Percentiles rank a stretch among this genome's conserved stretches.
phyloP scores from a whole-genome alignment of 352 stramenopile genomes.

The Globisporangium yorkense region DNA sequence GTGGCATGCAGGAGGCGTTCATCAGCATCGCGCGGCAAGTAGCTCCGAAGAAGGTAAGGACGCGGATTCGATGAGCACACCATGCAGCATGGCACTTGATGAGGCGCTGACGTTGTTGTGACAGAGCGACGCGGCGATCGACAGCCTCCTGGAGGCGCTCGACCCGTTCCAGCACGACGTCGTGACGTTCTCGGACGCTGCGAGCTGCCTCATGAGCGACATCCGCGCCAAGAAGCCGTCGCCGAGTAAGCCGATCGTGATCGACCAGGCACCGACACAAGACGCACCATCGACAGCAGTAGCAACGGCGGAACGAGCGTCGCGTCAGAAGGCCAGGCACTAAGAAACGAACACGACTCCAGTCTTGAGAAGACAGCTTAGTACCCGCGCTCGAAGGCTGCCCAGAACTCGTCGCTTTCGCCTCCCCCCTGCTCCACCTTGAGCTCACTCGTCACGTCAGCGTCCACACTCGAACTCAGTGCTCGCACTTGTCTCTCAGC shows the following conservation, averaged over 20 bases:
- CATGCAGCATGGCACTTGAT: background rate
- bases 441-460: slow-evolving; percentile 1
- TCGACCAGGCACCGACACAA: background rate
- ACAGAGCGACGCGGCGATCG: slow-evolving; percentile 31
- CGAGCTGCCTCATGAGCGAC: slow-evolving; percentile 26
- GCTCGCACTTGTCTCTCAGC: slow-evolving; percentile 11
- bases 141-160: slow-evolving; percentile 38
- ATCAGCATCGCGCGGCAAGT: slow-evolving; percentile 23
- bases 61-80: background rate
- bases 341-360: too few relatives aligned
- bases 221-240: slow-evolving; percentile 22
- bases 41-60: slow-evolving; percentile 30
- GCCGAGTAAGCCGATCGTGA: slow-evolving; percentile 10
- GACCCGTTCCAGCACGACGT: slow-evolving; percentile 66
- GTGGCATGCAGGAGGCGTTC: slow-evolving; percentile 24
- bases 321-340: background rate
- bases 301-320: background rate
- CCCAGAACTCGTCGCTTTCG: slow-evolving; percentile 60
- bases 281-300: background rate
- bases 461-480: background rate
- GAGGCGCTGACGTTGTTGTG: background rate
- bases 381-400: slow-evolving; percentile 53
- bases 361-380: slow-evolving; percentile 12
- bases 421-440: slow-evolving; percentile 20
- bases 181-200: slow-evolving; percentile 72